Percentiles rank a stretch among this genome's conserved stretches.
Evolutionary conservation across 2,329 filamentous ascomycete genomes (phyloP).

Genomic region (Paecilomyces dactylethromorphus): DNA sequence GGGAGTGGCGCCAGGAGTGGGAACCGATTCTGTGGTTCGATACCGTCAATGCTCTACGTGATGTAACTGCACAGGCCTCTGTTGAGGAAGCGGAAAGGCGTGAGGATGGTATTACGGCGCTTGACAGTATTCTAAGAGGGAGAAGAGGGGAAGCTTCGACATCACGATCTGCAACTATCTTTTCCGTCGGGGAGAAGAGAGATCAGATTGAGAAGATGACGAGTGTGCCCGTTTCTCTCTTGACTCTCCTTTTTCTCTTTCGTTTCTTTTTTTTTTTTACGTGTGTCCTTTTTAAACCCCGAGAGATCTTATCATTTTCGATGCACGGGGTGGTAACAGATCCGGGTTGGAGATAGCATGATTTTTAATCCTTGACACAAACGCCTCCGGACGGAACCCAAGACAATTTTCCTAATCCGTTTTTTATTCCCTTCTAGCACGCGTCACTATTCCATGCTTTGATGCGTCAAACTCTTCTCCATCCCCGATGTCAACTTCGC

Average conservation of each 20-base stretch:
- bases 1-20: conserved; percentile 20
- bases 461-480: conserved; percentile 16
- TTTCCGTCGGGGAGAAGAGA: conserved; percentile 7
- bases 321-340: conserved; percentile 12
- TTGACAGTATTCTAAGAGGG: conserved; percentile 25
- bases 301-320: conserved; percentile 11
- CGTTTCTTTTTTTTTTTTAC: conserved; percentile 10
- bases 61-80: conserved; percentile 19
- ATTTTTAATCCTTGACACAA: conserved; percentile 23
- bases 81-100: conserved; percentile 1
- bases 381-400: conserved; percentile 19
- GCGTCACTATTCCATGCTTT: conserved; percentile 11
- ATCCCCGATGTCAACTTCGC: conserved; percentile 27
- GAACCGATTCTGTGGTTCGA: conserved; percentile 23
- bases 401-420: conserved; percentile 13
- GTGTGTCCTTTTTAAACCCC: conserved; percentile 7
- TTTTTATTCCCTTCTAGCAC: conserved; percentile 10
- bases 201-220: conserved; percentile 7
- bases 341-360: conserved; percentile 23
- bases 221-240: conserved; percentile 12
- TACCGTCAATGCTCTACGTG: conserved; percentile 28
- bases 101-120: conserved; percentile 2
- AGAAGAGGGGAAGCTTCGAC: conserved; percentile 18
- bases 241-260: conserved; percentile 9
- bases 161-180: conserved; percentile 18